Base-by-base conservation (phyloP, 139 green algal genomes). In the Micractinium sp. region DNA sequence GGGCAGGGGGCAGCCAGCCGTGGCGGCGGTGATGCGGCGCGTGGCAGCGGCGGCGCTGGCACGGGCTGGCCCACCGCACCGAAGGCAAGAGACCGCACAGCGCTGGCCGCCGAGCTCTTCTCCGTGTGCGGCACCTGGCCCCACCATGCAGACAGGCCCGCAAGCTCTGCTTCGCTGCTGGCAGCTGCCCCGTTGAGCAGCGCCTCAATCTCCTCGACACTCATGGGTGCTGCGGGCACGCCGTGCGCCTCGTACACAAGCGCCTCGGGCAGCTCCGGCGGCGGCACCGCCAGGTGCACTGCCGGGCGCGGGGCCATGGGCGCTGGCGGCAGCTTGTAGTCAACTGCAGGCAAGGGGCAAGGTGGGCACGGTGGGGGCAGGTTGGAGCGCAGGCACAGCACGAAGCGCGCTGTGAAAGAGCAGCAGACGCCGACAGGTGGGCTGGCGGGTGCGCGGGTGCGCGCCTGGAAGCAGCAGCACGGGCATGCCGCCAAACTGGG, bases 141-240 rank as follows among this genome's bases (percentile, higher is more conserved):
- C 22, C 63, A 79, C 83, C 83, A 87, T 20, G 76, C 25, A 4
- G 38, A 36, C 67, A 87, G 83, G 66, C 81, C 83, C 0, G 38
- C 16, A 66, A 87, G 83, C 66, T 80, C 67, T 39, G 36, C 83
- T 66, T 87, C 83, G 33, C 60, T 31, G 60, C n/a, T 79, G 38
- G 36, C 82, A 15, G 82, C 66, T 7, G 16, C 41, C 4, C 12
- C 38, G 61, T 36, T 38, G 60, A 87, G 71, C 38, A 41, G 12
- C 0, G 7, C 39, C 31, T 81, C 67, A 19, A 87, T 39, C 83
- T 81, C 66, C 29, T 25, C 22, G 14, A 87, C 18, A 1, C 66
- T 39, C 35, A 39, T 1, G 15, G 66, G 35, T 20, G 33, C 35
- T 16, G 38, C 31, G 1, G 67, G 0, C 38, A 19, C 38, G 5